Base-by-base conservation (phyloP, 208 protist genomes). In the Leishmania major region DNA sequence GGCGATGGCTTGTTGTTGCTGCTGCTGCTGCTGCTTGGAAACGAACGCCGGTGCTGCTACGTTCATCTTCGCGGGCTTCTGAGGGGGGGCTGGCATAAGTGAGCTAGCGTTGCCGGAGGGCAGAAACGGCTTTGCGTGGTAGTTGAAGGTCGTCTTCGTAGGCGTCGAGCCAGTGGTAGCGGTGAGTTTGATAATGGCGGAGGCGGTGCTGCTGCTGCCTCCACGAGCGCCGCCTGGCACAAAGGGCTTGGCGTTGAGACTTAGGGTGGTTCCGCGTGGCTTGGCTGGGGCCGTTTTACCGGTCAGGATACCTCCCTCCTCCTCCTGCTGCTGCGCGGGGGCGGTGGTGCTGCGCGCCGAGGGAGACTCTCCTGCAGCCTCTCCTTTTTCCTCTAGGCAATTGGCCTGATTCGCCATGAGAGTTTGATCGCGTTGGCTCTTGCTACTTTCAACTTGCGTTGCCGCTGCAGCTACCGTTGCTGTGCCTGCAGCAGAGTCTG, bases 101-200 rank as follows among this genome's bases (percentile, higher is more conserved):
- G 40, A 57, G 77, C 11, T 43, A 11, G 47, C 57, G 35, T 5
- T 57, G 51, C 35, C 22, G 74, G 79, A 28, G 8, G 84, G 84
- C 4, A 82, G 43, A 71, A 88, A 88, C 25, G 80, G 74, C 45
- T 11, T 62, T 22, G 81, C 82, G 31, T 81, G 40, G 72, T 79
- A 83, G 81, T 90, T 91, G 62, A 91, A 84, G 28, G 64, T 78
- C 8, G 83, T 89, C 69, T 88, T 83, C 37, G 57, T 81, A 8
- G 64, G 77, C 53, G 85, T 85, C 25, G 79, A 80, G n/a, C 35
- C 74, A 6, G 45, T 11, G 43, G 77, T 72, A 37, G 77, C 43
- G 31, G 69, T 74, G 69, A 28, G 69, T 3, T 22, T 31, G 7
- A 74, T 53, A 28, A 35, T 51, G 25, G 40, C 11, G 15, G 25